phyloP scores from a whole-genome alignment of 2,329 filamentous ascomycete genomes.

The Xylariaceae sp. region DNA sequence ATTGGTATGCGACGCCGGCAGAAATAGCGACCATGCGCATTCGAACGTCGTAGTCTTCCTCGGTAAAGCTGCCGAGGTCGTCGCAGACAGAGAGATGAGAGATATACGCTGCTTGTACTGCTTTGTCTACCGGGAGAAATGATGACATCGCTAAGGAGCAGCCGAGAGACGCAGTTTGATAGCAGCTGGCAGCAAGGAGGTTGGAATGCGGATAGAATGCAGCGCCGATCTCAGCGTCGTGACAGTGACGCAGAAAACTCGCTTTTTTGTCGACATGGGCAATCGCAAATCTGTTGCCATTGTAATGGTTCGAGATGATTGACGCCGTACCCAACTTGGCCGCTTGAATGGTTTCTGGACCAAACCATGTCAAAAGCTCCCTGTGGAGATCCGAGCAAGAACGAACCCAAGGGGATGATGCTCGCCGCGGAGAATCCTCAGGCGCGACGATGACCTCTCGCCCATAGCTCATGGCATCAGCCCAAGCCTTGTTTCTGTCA shows the following conservation, averaged over 20 bases:
- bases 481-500: constrained; percentile 7
- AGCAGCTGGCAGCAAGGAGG: constrained; percentile 13
- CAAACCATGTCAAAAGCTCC: constrained; percentile 15
- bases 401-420: constrained; percentile 10
- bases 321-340: constrained; percentile 6
- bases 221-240: constrained; percentile 10
- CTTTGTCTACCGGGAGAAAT: constrained; percentile 12
- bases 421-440: constrained; percentile 8
- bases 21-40: constrained; percentile 18
- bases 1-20: constrained; percentile 11
- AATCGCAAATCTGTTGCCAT: constrained; percentile 13
- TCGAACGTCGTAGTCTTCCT: constrained; percentile 13
- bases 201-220: constrained; percentile 18
- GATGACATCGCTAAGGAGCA: constrained; percentile 15
- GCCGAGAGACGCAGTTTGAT: constrained; percentile 10
- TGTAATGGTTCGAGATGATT: constrained; percentile 10
- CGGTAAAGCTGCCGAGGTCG: constrained; percentile 14
- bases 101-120: constrained; percentile 14
- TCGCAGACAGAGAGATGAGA: constrained; percentile 18
- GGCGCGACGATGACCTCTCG: constrained; percentile 15
- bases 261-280: constrained; percentile 19
- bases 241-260: constrained; percentile 14
- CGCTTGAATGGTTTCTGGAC: constrained; percentile 11
- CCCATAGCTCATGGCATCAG: constrained; percentile 12
- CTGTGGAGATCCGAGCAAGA: constrained; percentile 15